phyloP scores from a whole-genome alignment of 1,139 yeast genomes.

The Kodamaea plutei region DNA sequence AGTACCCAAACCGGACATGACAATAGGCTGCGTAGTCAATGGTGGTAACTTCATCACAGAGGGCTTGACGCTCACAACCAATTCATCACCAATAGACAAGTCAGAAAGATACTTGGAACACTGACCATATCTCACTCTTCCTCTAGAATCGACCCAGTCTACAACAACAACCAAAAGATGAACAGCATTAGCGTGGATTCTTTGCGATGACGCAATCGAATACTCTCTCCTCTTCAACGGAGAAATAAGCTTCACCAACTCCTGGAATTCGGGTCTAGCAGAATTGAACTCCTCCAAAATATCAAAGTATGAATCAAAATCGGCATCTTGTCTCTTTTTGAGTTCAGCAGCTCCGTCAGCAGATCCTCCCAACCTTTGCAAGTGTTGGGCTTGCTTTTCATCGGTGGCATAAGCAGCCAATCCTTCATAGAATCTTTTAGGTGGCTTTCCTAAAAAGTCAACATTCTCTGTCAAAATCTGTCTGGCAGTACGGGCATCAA shows the following conservation, averaged over 20 bases:
- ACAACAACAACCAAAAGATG: slow-evolving; percentile 93
- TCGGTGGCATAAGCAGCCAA: slow-evolving; percentile 72
- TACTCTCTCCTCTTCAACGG: slow-evolving; percentile 96
- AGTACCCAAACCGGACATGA: slow-evolving; percentile 97
- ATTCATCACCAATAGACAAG: slow-evolving; percentile 72
- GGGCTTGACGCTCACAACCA: slow-evolving; percentile 93
- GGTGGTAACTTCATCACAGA: slow-evolving; percentile 97
- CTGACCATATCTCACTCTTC: slow-evolving; percentile 88
- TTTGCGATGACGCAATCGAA: slow-evolving; percentile 97
- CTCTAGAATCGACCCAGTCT: slow-evolving; percentile 88
- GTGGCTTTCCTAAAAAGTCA: slow-evolving; percentile 93
- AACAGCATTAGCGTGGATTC: slow-evolving; percentile 83
- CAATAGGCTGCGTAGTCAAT: slow-evolving; percentile 79
- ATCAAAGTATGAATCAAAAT: slow-evolving; percentile 78
- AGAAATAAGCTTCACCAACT: slow-evolving; percentile 67
- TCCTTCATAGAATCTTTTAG: slow-evolving; percentile 87
- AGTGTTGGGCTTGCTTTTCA: slow-evolving; percentile 57
- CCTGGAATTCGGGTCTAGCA: slow-evolving; percentile 75
- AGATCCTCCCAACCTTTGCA: slow-evolving; percentile 63
- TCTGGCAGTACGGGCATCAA: slow-evolving; percentile 76
- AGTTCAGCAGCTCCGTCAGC: slow-evolving; percentile 87
- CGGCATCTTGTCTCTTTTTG: slow-evolving; percentile 82
- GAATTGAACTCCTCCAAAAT: slow-evolving; percentile 75
- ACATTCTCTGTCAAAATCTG: slow-evolving; percentile 77
- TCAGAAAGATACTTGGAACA: slow-evolving; percentile 88